A percentile compares a stretch with the other conserved stretches of the same genome.
These are phyloP conservation scores for Silene conica DNA, from an alignment of 148 eudicot genomes.

Conservation along the genomic window DNA sequence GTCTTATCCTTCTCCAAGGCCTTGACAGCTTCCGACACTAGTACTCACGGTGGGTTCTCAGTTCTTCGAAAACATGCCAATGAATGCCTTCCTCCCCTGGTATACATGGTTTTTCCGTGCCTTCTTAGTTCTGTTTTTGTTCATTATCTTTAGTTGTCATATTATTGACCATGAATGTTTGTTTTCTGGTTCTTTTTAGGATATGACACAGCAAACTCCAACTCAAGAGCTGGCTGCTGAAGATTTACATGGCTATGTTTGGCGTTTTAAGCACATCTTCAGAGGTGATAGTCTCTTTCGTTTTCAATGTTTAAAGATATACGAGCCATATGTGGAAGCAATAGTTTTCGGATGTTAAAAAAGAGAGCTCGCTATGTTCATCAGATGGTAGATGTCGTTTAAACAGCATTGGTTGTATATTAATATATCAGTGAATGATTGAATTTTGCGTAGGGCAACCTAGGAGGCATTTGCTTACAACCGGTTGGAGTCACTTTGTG, in stretches of 20 bases:
- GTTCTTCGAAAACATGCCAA: conserved; percentile 93
- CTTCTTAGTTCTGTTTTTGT: neutral
- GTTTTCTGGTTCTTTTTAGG: conserved; percentile 37
- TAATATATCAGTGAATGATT: neutral
- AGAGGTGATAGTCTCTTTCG: conserved; percentile 50
- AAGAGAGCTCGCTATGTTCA: neutral
- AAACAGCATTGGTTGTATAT: neutral
- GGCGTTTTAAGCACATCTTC: conserved; percentile 94
- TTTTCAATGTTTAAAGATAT: too few relatives aligned
- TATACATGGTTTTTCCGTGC: conserved; percentile 12
- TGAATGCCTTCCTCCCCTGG: conserved; percentile 93
- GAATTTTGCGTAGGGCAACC: conserved; percentile 64
- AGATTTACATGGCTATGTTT: conserved; percentile 82
- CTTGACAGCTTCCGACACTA: conserved; percentile 90
- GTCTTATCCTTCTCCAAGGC: conserved; percentile 84
- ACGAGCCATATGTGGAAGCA: too few relatives aligned
- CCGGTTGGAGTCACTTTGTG: conserved; percentile 99
- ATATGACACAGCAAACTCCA: conserved; percentile 74
- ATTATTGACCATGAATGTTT: conserved; percentile 2
- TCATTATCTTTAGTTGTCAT: neutral
- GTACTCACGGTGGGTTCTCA: conserved; percentile 98
- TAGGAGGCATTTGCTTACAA: conserved; percentile 90
- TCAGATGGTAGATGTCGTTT: too few relatives aligned
- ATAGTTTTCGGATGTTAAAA: neutral
- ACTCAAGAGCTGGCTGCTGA: conserved; percentile 79